Conservation (phyloP, 208 protist genomes). For the Zelonia costaricensis region DNA sequence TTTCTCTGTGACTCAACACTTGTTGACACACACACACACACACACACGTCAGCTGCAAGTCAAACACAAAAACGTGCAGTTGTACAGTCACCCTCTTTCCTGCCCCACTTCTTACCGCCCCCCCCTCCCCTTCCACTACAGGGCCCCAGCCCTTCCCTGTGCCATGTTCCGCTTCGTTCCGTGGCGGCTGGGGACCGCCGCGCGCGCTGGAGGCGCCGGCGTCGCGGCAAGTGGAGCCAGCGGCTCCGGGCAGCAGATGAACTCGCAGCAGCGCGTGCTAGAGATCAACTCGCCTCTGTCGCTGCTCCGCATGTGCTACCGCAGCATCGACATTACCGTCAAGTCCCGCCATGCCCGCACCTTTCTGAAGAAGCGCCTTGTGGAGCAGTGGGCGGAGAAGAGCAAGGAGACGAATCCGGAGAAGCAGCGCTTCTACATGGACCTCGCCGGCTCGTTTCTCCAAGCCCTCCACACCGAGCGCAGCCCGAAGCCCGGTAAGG, state of each 20-base stretch:
- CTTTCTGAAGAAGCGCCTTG: constrained; percentile 84
- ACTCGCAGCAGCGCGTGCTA: constrained; percentile 81
- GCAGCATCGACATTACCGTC: constrained; percentile 89
- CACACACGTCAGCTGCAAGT: no score
- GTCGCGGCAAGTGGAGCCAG: neutral
- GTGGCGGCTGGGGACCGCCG: constrained; percentile 1
- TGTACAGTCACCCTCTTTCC: no score
- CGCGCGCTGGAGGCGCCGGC: neutral
- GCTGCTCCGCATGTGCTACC: constrained; percentile 91
- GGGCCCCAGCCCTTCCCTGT: no score
- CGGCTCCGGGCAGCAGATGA: constrained; percentile 39
- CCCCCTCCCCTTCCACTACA: no score
- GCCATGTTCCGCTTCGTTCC: constrained; percentile 14
- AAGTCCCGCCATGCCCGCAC: constrained; percentile 84
- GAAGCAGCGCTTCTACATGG: constrained; percentile 90
- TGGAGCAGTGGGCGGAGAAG: constrained; percentile 75
- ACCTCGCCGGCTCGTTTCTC: constrained; percentile 83
- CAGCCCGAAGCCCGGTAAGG: constrained; percentile 70
- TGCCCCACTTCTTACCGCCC: no score
- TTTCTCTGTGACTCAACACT: no score
- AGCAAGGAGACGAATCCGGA: constrained; percentile 73
- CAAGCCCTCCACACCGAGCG: constrained; percentile 82
- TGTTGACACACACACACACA: no score
- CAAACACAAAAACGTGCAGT: no score
- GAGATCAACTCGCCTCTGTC: constrained; percentile 78